A percentile compares a stretch with the other conserved stretches of the same genome.
Evolutionary conservation across 225 moss, liverwort and hornwort genomes (phyloP).

Genomic region (Pseudoscleropodium purum): DNA sequence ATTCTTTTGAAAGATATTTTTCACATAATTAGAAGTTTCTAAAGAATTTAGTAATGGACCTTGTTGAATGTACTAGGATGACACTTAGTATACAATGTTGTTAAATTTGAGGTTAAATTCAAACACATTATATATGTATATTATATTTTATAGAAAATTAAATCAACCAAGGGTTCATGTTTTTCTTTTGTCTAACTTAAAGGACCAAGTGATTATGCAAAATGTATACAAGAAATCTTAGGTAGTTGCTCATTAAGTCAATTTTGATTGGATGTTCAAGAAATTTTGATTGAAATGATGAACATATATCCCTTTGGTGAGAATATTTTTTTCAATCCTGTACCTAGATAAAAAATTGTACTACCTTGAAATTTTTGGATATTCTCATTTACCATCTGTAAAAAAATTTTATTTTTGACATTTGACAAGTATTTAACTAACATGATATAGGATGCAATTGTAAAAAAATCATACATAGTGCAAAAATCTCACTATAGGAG

Average conservation of each 20-base stretch:
- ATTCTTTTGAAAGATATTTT: not conserved
- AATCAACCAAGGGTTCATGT: not conserved
- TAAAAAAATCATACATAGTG: not conserved
- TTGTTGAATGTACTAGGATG: not conserved
- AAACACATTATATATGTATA: not conserved
- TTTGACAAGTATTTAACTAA: not conserved
- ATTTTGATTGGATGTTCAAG: not conserved
- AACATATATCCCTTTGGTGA: not conserved
- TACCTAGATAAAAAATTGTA: not conserved
- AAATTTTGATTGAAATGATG: not conserved
- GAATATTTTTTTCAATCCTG: accelerated
- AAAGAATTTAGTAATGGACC: accelerated
- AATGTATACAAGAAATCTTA: accelerated
- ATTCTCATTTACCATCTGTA: accelerated
- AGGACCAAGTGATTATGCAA: not conserved
- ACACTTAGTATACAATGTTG: not conserved
- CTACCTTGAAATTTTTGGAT: not conserved
- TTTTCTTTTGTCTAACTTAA: not conserved
- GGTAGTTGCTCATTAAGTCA: not conserved
- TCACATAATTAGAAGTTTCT: not conserved
- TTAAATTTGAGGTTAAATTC: not conserved
- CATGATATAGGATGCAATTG: not conserved
- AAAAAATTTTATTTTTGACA: accelerated
- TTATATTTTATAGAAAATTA: not conserved
- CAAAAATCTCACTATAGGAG: not conserved